A percentile compares a stretch with the other conserved stretches of the same genome.
Evolutionary conservation across 192 early-diverging fungal genomes (phyloP).

Genomic region (Rhizophagus prolifer): DNA sequence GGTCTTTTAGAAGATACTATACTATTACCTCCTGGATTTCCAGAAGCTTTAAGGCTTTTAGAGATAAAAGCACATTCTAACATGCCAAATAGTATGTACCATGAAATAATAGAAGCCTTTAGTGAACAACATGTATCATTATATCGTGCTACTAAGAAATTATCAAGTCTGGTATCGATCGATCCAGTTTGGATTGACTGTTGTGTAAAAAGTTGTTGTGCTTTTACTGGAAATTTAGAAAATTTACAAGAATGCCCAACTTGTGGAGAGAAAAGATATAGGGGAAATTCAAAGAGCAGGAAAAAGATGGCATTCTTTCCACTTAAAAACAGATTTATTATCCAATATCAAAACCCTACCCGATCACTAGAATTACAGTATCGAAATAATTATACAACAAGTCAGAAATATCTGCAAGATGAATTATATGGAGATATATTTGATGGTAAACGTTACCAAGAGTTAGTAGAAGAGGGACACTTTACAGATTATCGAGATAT

Average conservation of each 20-base stretch:
- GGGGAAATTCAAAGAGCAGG: neutral
- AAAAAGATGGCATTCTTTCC: neutral
- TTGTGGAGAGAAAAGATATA: neutral
- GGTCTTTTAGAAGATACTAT: neutral
- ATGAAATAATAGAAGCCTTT: neutral
- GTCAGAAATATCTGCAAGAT: neutral
- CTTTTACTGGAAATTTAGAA: neutral
- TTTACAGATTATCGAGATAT: conserved; percentile 2
- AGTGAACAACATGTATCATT: conserved; percentile 1
- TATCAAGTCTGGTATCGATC: neutral
- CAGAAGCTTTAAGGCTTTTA: neutral
- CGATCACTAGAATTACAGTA: neutral
- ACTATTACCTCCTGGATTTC: neutral
- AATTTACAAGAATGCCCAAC: neutral
- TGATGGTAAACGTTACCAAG: neutral
- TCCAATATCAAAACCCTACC: conserved; percentile 1
- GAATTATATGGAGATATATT: neutral
- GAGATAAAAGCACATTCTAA: neutral
- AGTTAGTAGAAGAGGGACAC: neutral
- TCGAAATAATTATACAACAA: neutral
- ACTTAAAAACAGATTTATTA: neutral
- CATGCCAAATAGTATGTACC: neutral
- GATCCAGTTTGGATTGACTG: neutral
- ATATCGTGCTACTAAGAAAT: neutral
- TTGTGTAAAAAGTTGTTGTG: neutral